Evolutionary conservation across 164 flowering plant species (phyloP).

Genomic region (Aristolochia californica): DNA sequence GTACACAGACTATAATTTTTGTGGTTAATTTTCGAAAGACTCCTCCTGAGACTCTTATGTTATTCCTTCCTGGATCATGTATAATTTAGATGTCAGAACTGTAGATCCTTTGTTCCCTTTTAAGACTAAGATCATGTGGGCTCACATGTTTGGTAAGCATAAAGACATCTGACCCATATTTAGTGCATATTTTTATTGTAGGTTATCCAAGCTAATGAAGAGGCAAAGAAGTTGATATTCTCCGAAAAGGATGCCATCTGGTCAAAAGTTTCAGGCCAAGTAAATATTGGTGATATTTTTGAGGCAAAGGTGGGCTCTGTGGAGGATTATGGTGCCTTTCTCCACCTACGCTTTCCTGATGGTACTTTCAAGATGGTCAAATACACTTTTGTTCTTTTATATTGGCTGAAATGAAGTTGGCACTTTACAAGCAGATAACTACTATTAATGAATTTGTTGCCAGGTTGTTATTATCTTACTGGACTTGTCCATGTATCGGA

Average conservation of each 20-base stretch:
- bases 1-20: too few relatives aligned
- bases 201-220: conserved; percentile 65
- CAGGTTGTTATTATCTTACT: conserved; percentile 77
- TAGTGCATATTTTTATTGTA: conserved; percentile 12
- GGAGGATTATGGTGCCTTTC: conserved; percentile 89
- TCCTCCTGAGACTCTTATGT: too few relatives aligned
- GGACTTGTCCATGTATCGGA: conserved; percentile 90
- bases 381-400: not conserved
- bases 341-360: conserved; percentile 75
- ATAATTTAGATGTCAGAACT: too few relatives aligned
- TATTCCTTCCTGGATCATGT: too few relatives aligned
- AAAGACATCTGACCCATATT: too few relatives aligned
- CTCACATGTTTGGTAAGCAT: too few relatives aligned
- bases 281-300: conserved; percentile 61
- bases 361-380: conserved; percentile 28
- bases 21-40: too few relatives aligned
- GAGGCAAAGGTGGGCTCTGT: conserved; percentile 62
- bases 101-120: too few relatives aligned
- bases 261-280: conserved; percentile 39
- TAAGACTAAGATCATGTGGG: too few relatives aligned
- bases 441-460: conserved; percentile 12
- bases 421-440: not conserved
- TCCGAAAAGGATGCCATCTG: conserved; percentile 83
- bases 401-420: not conserved
- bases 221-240: conserved; percentile 48